Base-by-base conservation (phyloP, 176 grass and related monocot species). In the Lolium multiflorum region DNA sequence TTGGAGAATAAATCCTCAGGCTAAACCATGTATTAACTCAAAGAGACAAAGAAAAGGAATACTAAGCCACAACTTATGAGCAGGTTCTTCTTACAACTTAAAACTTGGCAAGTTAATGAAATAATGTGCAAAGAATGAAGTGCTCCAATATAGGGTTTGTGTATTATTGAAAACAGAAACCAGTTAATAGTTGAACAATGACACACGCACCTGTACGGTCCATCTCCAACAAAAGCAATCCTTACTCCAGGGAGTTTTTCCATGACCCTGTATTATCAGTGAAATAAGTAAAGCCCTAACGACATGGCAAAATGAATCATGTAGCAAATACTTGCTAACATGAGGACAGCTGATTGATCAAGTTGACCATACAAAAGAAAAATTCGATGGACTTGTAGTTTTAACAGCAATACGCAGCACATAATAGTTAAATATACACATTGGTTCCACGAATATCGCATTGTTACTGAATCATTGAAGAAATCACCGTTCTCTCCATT, bases 141-240 rank as follows among this genome's bases (percentile, higher is more conserved):
- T 86, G 51, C 15, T 60, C 39, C 55, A 80, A 22, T 47, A 69
- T 74, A 15, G 66, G 41, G 47, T 62, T 5, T 8, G 6, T 63
- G 76, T 84, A 41, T 82, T 70, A 41, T n/a, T 71, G 17, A 75
- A 77, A 86, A 70, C 39, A 82, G 73, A 16, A 69, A 72, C 75
- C 68, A 65, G 47, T 28, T 43, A 80, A 59, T 10, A 35, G 60
- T 69, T 56, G 50, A 60, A 37, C 49, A 90, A 87, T 31, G 28
- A 26, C 38, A 24, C 78, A 96, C 94, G 24, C 78, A 96, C 94
- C 97, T 92, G 79, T 99, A 96, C 17, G 94, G 94, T 81, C 97
- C 94, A 81, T 96, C 94, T 77, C 92, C 94, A 85, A 96, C 80
- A 87, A 99, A 92, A 81, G 96, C 96, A 91, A 98, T 98, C 91